Percentiles rank a stretch among this genome's conserved stretches.
These are phyloP conservation scores for Mycena venus DNA, from an alignment of 768 basidiomycete species.

Conservation along the genomic window DNA sequence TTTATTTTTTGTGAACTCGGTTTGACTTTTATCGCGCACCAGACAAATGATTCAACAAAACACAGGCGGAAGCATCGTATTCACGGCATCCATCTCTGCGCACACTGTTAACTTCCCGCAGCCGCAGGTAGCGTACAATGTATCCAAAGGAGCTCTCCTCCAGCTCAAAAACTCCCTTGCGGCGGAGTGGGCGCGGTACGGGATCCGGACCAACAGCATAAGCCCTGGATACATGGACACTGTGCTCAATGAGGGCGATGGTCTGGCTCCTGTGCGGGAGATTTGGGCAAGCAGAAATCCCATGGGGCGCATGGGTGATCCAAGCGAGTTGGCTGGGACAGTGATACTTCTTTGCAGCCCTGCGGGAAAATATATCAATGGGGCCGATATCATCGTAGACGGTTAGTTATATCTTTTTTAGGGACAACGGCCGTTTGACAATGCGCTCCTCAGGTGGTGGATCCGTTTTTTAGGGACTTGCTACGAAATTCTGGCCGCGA, in stretches of 20 bases:
- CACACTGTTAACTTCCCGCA: constrained; percentile 58
- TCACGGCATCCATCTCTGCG: constrained; percentile 59
- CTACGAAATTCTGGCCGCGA: not conserved
- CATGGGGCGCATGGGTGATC: constrained; percentile 59
- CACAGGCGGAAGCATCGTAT: constrained; percentile 56
- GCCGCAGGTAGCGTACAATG: constrained; percentile 56
- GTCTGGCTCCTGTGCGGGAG: constrained; percentile 45
- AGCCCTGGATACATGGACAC: constrained; percentile 62
- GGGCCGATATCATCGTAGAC: constrained; percentile 56
- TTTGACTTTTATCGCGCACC: not conserved
- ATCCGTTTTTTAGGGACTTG: not conserved
- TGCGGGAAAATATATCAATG: constrained; percentile 59
- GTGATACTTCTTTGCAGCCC: constrained; percentile 57
- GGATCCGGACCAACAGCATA: constrained; percentile 58
- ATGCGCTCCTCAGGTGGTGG: not conserved
- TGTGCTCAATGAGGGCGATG: constrained; percentile 51
- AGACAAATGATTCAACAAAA: constrained; percentile 59
- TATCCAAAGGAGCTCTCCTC: constrained; percentile 56
- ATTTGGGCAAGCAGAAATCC: constrained; percentile 57
- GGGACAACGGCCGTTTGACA: not conserved
- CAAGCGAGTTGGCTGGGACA: constrained; percentile 54
- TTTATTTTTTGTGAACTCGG: not conserved
- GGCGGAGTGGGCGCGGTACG: constrained; percentile 57
- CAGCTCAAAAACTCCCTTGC: constrained; percentile 55
- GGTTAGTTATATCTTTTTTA: constrained; percentile 40